Evolutionary conservation across 352 stramenopile species (phyloP).

Genomic region (Pythium brassicae): DNA sequence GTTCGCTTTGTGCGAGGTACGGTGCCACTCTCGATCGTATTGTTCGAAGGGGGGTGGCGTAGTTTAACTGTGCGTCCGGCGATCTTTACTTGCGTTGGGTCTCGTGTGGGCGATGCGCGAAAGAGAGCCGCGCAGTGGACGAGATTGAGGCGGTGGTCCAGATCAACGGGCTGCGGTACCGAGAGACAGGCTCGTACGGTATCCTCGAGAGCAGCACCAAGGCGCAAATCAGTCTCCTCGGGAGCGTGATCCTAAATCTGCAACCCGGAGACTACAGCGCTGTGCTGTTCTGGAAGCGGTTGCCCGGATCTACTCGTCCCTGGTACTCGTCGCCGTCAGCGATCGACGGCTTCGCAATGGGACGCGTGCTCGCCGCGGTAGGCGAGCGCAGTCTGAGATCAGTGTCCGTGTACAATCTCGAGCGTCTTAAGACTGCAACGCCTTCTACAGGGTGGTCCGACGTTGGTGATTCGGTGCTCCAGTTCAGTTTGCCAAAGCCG

Average conservation of each 20-base stretch:
- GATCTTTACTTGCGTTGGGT: conserved; percentile 10
- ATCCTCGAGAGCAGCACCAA: conserved; percentile 49
- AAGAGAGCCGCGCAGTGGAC: conserved; percentile 49
- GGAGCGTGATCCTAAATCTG: conserved; percentile 60
- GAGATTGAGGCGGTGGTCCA: conserved; percentile 58
- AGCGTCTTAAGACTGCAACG: conserved; percentile 27
- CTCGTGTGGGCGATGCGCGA: not conserved
- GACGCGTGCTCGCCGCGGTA: conserved; percentile 46
- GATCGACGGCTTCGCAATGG: conserved; percentile 72
- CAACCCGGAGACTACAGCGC: conserved; percentile 59
- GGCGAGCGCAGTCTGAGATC: conserved; percentile 37
- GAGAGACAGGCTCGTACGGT: conserved; percentile 67
- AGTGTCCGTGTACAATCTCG: conserved; percentile 55
- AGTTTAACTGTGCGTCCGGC: not conserved
- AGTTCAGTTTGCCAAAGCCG: conserved; percentile 54
- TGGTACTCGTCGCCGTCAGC: conserved; percentile 61
- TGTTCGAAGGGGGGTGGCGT: not conserved
- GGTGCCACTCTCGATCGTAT: not conserved
- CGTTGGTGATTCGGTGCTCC: conserved; percentile 70
- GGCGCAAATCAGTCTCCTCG: conserved; percentile 46
- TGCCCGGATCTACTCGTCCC: conserved; percentile 36
- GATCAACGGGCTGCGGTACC: conserved; percentile 61
- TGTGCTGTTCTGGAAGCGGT: conserved; percentile 54
- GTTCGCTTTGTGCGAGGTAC: conserved; percentile 47
- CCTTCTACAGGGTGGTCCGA: conserved; percentile 54